phyloP scores from a whole-genome alignment of 2,329 filamentous ascomycete species.

The Pseudocercospora vitis region DNA sequence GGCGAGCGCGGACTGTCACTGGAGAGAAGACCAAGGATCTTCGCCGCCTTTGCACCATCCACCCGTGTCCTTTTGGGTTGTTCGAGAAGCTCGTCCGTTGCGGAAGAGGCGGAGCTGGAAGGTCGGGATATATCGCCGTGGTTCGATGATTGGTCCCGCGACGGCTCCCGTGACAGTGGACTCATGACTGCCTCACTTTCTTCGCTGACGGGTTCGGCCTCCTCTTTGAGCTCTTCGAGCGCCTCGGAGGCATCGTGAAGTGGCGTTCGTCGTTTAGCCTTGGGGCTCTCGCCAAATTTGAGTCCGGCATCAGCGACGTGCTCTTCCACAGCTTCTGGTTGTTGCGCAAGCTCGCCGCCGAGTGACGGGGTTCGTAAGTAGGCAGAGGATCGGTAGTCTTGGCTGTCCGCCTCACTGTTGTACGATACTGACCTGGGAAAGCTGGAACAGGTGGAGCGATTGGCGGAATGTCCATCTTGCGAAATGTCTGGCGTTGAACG shows the following conservation, averaged over 20 bases:
- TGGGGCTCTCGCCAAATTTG: slow-evolving; percentile 19
- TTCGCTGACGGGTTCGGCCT: neutral
- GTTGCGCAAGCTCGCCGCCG: neutral
- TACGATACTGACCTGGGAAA: slow-evolving; percentile 20
- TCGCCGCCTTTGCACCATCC: slow-evolving; percentile 32
- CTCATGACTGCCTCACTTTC: neutral
- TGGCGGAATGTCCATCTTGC: slow-evolving; percentile 5
- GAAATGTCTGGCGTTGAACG: slow-evolving; percentile 23
- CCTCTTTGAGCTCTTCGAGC: slow-evolving; percentile 4
- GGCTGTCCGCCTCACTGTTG: slow-evolving; percentile 19
- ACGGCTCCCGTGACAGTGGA: neutral
- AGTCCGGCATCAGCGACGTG: slow-evolving; percentile 18
- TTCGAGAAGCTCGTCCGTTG: slow-evolving; percentile 10
- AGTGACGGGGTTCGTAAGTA: slow-evolving; percentile 10
- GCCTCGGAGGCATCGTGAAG: slow-evolving; percentile 1
- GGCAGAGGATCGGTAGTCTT: slow-evolving; percentile 13
- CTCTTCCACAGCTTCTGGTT: slow-evolving; percentile 10
- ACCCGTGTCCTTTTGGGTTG: slow-evolving; percentile 23
- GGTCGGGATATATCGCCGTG: neutral
- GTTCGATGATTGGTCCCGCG: neutral
- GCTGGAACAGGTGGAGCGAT: slow-evolving; percentile 16
- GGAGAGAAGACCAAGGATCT: slow-evolving; percentile 29
- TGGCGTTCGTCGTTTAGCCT: slow-evolving; percentile 1
- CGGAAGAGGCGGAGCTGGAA: neutral
- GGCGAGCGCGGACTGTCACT: slow-evolving; percentile 9